A percentile compares a stretch with the other conserved stretches of the same genome.
phyloP scores from a whole-genome alignment of 257 asterid genomes.

The Phtheirospermum japonicum region DNA sequence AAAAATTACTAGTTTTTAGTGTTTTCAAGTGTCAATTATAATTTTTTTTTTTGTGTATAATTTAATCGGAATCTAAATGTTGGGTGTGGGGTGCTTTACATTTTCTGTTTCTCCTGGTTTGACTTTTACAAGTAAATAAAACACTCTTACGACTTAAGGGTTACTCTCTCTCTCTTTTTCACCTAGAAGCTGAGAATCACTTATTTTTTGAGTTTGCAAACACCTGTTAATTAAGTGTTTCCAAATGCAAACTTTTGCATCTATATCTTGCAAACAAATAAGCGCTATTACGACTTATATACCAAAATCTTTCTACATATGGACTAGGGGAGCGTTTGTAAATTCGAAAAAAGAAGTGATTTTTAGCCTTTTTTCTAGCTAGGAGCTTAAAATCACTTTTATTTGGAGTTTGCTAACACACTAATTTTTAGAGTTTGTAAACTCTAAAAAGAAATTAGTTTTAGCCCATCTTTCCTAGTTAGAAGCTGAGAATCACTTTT shows the following conservation, averaged over 20 bases:
- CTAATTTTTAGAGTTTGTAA: background rate
- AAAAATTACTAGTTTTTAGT: background rate
- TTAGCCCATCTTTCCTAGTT: background rate
- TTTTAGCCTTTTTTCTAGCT: background rate
- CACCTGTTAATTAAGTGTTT: slow-evolving; percentile 19
- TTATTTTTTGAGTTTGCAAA: background rate
- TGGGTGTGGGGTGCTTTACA: too few species aligned
- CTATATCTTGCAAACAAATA: too few species aligned
- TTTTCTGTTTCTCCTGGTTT: background rate
- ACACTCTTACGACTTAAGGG: background rate
- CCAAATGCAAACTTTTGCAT: background rate
- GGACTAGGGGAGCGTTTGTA: background rate
- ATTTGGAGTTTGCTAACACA: background rate
- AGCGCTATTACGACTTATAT: too few species aligned
- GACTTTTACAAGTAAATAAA: background rate
- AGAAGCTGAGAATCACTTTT: background rate
- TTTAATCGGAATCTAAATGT: too few species aligned
- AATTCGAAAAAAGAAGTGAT: too few species aligned
- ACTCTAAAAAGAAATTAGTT: background rate
- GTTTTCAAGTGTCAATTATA: background rate
- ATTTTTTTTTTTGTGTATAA: background rate
- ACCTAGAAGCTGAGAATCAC: background rate
- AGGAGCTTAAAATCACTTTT: background rate
- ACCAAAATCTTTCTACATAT: background rate
- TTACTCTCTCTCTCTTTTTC: too few species aligned